Evolutionary conservation across 1,284 basidiomycete genomes (phyloP), one percentile per base, ranked within the genome.

Genomic region (Malassezia nana): DNA sequence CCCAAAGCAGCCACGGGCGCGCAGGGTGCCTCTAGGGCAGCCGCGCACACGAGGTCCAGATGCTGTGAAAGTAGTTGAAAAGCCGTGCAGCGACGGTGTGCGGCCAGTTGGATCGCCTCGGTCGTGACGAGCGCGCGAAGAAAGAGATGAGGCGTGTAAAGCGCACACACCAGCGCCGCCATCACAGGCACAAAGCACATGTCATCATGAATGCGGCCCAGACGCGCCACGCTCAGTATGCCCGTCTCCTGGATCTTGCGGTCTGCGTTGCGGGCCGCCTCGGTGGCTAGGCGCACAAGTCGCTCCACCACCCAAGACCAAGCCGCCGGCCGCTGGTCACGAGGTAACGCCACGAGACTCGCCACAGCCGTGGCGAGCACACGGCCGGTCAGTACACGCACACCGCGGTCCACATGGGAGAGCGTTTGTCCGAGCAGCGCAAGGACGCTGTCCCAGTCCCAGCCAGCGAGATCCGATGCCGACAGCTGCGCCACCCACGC

Each of bases 31-130:
- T 65, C 63, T 3, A 69, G 58, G 13, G 71, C 62, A 26, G 54
- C 57, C 0, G 55, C 58, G 24, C 63, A 63, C 25, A 73, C 58
- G 12, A 50, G 50, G 25, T 59, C 62, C 25, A 70, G 57, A 33
- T 63, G 59, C 42, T 65, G 65, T 3, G 56, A 55, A n/a, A 72
- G 60, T n/a, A 73, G 57, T 50, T 70, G 66, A 42, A 62, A 72
- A 8, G 62, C 67, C 6, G 69, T 70, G 50, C 63, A 65, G 8
- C 42, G 41, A 31, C 48, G 54, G 40, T 53, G 20, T 5, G 57
- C 51, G 4, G 67, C 67, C 7, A 72, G 60, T 43, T 70, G 59
- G 12, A 63, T 58, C 20, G 68, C 61, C 41, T 67, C 62, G 4
- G 60, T 57, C 41, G 64, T 64, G 3, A 63, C 69, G 4, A 67